phyloP scores from a whole-genome alignment of 768 basidiomycete genomes.

The Tubosaeta sp. region DNA sequence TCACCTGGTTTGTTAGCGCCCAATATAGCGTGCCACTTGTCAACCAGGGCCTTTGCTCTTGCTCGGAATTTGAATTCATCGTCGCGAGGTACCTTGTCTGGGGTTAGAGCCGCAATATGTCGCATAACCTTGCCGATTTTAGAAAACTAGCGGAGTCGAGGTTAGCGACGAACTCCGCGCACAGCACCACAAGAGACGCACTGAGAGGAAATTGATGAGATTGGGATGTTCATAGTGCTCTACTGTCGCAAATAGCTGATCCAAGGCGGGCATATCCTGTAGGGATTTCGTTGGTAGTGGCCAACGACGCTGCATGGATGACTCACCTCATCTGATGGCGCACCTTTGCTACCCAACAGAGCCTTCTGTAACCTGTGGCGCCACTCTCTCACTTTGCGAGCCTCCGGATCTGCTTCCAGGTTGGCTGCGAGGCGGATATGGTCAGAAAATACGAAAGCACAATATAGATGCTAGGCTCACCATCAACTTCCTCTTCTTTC shows the following conservation, averaged over 20 bases:
- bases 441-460: conserved; percentile 4
- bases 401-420: conserved; percentile 55
- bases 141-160: conserved; percentile 31
- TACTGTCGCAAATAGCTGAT: conserved; percentile 70
- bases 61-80: conserved; percentile 51
- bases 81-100: conserved; percentile 44
- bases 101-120: conserved; percentile 47
- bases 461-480: conserved; percentile 36
- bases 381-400: conserved; percentile 82
- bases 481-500: conserved; percentile 59
- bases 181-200: conserved; percentile 28
- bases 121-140: conserved; percentile 61
- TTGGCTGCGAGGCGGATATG: conserved; percentile 29
- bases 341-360: conserved; percentile 62
- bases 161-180: conserved; percentile 5
- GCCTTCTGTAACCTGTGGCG: conserved; percentile 88
- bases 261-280: conserved; percentile 74
- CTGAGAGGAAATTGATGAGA: conserved; percentile 63
- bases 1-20: conserved; percentile 32
- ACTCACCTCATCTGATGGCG: conserved; percentile 64
- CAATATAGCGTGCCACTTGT: conserved; percentile 41
- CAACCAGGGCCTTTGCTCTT: conserved; percentile 45
- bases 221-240: conserved; percentile 75
- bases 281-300: conserved; percentile 6
- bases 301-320: background rate